Percentiles rank a stretch among this genome's conserved stretches.
Evolutionary conservation across 129 eudicot genomes (phyloP).

Genomic region (Mikania micrantha): DNA sequence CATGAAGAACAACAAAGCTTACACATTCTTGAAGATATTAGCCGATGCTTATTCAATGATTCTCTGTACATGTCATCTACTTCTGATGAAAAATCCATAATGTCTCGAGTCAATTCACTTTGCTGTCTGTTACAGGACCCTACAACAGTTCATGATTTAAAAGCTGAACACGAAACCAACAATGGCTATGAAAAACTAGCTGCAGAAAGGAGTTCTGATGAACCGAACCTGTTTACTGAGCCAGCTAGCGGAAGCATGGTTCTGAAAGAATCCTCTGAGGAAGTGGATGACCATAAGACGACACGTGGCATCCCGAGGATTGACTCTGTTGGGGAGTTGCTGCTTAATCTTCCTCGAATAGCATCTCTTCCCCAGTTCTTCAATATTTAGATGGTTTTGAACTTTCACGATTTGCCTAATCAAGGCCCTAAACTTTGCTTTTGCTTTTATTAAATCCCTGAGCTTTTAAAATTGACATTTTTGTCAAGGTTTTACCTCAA

Average conservation of each 20-base stretch:
- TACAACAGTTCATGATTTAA: conserved; percentile 21
- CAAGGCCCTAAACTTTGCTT: not conserved
- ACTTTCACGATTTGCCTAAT: conserved; percentile 5
- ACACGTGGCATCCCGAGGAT: conserved; percentile 57
- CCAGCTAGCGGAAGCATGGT: conserved; percentile 22
- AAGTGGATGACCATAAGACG: conserved; percentile 25
- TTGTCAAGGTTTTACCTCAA: too few species aligned
- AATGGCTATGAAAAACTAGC: conserved; percentile 9
- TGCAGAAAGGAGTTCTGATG: conserved; percentile 16
- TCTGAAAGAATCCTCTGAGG: conserved; percentile 23
- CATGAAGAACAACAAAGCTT: conserved; percentile 48
- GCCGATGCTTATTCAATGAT: conserved; percentile 66
- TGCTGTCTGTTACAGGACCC: conserved; percentile 81
- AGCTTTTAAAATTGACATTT: too few species aligned
- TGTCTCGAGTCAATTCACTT: conserved; percentile 83
- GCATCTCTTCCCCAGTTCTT: conserved; percentile 78
- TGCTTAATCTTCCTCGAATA: conserved; percentile 80
- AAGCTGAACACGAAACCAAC: conserved; percentile 16
- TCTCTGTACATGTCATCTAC: conserved; percentile 35
- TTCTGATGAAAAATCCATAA: conserved; percentile 69
- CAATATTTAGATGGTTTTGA: conserved; percentile 43
- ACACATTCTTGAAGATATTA: conserved; percentile 63
- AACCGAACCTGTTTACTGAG: too few species aligned
- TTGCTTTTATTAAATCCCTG: too few species aligned
- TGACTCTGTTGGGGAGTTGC: conserved; percentile 82